A percentile compares a stretch with the other conserved stretches of the same genome.
Evolutionary conservation across 2,329 filamentous ascomycete species (phyloP).

Genomic region (Pestalotiopsis sp.): DNA sequence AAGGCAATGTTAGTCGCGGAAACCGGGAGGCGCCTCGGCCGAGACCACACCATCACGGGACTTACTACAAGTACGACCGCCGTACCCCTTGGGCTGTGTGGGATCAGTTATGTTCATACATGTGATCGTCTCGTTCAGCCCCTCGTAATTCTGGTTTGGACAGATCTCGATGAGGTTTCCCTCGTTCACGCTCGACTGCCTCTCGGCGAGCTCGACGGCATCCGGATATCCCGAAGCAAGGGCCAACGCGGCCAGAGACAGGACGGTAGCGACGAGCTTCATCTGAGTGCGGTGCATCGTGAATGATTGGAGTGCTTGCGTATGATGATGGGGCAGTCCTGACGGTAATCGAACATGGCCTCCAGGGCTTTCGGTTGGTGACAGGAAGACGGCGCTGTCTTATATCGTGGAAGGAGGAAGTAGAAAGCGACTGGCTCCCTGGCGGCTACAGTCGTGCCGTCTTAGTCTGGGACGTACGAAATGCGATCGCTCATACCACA

Average conservation of each 20-base stretch:
- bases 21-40: background rate
- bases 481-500: background rate
- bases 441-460: background rate
- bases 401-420: background rate
- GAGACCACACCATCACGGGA: background rate
- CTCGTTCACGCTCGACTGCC: background rate
- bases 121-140: background rate
- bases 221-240: background rate
- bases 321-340: no score
- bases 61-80: constrained; percentile 11
- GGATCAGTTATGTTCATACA: constrained; percentile 12
- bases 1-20: background rate
- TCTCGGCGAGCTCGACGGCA: background rate
- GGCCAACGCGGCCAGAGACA: background rate
- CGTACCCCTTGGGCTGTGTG: background rate
- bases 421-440: background rate
- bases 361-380: background rate
- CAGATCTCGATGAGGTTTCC: constrained; percentile 6
- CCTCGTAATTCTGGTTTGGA: constrained; percentile 9
- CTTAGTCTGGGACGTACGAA: background rate
- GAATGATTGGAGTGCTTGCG: background rate
- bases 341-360: background rate
- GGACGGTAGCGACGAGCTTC: background rate
- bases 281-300: background rate
- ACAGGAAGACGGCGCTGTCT: background rate